Evolutionary conservation across 1,139 yeast genomes (phyloP), one percentile per base, ranked within the genome.

Genomic region (Yamadazyma blattariae): DNA sequence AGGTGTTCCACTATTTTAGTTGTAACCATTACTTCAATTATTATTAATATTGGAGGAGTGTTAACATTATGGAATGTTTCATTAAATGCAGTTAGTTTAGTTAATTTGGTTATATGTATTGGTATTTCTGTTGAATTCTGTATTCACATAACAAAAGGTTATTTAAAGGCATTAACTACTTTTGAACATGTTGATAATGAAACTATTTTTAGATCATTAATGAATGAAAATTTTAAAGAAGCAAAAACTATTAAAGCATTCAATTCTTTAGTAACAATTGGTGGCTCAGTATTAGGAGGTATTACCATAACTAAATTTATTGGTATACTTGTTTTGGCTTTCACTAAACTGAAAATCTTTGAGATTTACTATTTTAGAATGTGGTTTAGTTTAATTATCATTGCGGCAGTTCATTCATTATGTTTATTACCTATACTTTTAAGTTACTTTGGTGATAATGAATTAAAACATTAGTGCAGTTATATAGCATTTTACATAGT

Each of bases 101-200:
- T 92, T 16, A 92, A 92, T 50, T 69, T 92, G 42, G 74, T 92
- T 21, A 90, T 92, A 11, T 89, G 97, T 57, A 81, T 85, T 4
- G 98, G 98, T 0, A 67, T 92, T 31, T 92, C 95, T 1, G 96
- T 92, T 27, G 98, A 92, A 57, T 92, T 92, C 52, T 87, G 96
- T 35, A 77, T 85, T 20, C 97, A 92, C 54, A 72, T 92, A 38
- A 85, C 90, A 1, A 70, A 94, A 40, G 89, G 94, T 1, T 92
- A 79, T 54, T 74, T 82, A 25, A 44, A 34, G 16, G 47, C 52
- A 9, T 37, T 42, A 5, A 40, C 45, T 5, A 41, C 43, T 16
- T 36, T 46, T 23, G 48, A 48, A 7, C 39, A 43, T 12, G 23
- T 25, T 6, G 36, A 40, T 19, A 36, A 33, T 5, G 48, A 43